Percentiles rank a stretch among this genome's conserved stretches.
Conservation (phyloP, 23 red algal genomes). For the Rhodosorus marinus region DNA sequence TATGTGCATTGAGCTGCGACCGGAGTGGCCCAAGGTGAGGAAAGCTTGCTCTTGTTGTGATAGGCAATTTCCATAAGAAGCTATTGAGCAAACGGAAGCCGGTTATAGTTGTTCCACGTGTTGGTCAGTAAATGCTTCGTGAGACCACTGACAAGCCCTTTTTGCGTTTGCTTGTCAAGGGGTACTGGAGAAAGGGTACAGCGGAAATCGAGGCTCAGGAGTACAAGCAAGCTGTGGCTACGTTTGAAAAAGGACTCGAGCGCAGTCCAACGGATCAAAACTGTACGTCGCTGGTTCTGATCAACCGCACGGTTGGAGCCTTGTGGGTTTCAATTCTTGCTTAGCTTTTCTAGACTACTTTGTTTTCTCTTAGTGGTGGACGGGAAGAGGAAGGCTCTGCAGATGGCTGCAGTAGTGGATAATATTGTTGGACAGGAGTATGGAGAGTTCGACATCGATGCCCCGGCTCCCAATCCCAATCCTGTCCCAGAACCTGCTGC, state of each 20-base stretch:
- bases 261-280: slow-evolving; percentile 12
- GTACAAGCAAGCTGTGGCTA: slow-evolving; percentile 8
- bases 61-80: neutral
- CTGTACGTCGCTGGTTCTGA: slow-evolving; percentile 9
- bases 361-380: neutral
- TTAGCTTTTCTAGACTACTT: neutral
- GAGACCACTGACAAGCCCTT: neutral
- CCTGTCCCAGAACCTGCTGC: neutral
- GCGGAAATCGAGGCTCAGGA: slow-evolving; percentile 32
- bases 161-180: neutral
- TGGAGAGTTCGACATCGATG: neutral
- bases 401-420: slow-evolving; percentile 1
- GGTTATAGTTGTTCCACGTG: neutral
- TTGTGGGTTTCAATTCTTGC: neutral
- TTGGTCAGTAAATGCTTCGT: neutral
- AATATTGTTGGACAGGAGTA: neutral
- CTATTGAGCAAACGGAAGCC: neutral
- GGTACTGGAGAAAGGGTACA: slow-evolving; percentile 47
- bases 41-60: neutral
- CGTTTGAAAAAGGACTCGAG: slow-evolving; percentile 32
- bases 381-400: neutral
- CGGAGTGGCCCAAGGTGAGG: slow-evolving; percentile 56
- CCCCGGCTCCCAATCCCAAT: neutral
- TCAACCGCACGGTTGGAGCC: neutral
- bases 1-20: slow-evolving; percentile 47